Evolutionary conservation across 1,139 yeast genomes (phyloP).

Genomic region (Scheffersomyces illinoinensis): DNA sequence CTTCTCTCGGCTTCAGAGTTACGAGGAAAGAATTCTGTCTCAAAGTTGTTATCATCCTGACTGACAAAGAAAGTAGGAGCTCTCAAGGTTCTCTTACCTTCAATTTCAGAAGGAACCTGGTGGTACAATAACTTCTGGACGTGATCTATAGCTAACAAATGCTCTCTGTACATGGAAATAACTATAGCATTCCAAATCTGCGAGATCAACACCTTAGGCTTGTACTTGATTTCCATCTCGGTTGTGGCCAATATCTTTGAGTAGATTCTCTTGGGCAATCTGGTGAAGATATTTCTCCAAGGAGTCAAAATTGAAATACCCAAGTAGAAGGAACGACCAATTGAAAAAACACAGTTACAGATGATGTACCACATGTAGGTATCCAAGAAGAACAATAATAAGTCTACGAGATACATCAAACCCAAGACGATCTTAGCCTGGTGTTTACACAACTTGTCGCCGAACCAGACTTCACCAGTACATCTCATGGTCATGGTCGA

Average conservation of each 20-base stretch:
- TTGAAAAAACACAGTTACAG: conserved; percentile 91
- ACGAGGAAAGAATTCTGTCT: conserved; percentile 93
- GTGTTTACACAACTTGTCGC: conserved; percentile 68
- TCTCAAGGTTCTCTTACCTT: conserved; percentile 96
- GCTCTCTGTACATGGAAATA: conserved; percentile 98
- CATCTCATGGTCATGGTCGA: conserved; percentile 51
- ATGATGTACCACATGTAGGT: conserved; percentile 98
- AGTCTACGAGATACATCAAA: conserved; percentile 87
- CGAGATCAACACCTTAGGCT: conserved; percentile 96
- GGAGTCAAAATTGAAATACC: conserved; percentile 99
- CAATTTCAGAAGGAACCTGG: conserved; percentile 96
- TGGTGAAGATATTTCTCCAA: conserved; percentile 97
- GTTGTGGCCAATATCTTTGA: conserved; percentile 96
- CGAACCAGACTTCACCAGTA: conserved; percentile 90
- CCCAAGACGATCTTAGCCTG: conserved; percentile 90
- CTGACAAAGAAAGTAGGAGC: conserved; percentile 98
- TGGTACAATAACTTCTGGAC: conserved; percentile 96
- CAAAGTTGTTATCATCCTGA: conserved; percentile 94
- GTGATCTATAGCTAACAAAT: conserved; percentile 93
- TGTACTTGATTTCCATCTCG: conserved; percentile 98
- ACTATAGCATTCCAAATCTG: conserved; percentile 99
- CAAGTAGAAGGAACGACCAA: conserved; percentile 95
- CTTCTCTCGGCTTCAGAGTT: conserved; percentile 99
- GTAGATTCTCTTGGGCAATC: conserved; percentile 97
- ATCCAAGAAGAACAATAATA: conserved; percentile 95